phyloP scores from a whole-genome alignment of 2,329 filamentous ascomycete genomes.

The Stachybotrys echinatus region DNA sequence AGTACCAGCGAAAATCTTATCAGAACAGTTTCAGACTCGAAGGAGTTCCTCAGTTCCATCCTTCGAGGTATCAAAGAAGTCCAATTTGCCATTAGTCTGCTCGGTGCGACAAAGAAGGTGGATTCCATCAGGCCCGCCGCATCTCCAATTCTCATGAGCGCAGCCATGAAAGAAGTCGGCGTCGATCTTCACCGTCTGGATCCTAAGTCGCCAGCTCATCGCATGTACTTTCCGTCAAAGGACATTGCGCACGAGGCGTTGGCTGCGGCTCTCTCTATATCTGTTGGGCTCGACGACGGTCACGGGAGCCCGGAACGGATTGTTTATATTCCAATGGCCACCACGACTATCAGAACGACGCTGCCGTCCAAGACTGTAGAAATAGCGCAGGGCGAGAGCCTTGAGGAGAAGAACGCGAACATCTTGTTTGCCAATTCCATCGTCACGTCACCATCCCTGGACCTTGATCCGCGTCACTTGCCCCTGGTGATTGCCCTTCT shows the following conservation, averaged over 20 bases:
- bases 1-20: slow-evolving; percentile 64
- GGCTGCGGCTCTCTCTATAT: slow-evolving; percentile 85
- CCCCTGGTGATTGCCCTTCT: slow-evolving; percentile 77
- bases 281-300: slow-evolving; percentile 87
- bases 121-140: slow-evolving; percentile 61
- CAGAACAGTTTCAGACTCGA: slow-evolving; percentile 83
- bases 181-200: slow-evolving; percentile 90
- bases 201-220: slow-evolving; percentile 85
- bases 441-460: slow-evolving; percentile 89
- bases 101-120: slow-evolving; percentile 79
- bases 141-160: slow-evolving; percentile 72
- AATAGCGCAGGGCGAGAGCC: slow-evolving; percentile 63
- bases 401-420: slow-evolving; percentile 86
- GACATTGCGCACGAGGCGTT: slow-evolving; percentile 95
- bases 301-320: slow-evolving; percentile 79
- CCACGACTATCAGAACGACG: slow-evolving; percentile 89
- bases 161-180: slow-evolving; percentile 94
- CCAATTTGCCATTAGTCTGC: slow-evolving; percentile 88
- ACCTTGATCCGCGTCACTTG: slow-evolving; percentile 86
- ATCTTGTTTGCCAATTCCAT: slow-evolving; percentile 95
- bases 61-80: slow-evolving; percentile 92
- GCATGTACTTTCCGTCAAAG: slow-evolving; percentile 94
- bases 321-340: slow-evolving; percentile 94
- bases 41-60: slow-evolving; percentile 86
- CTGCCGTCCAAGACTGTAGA: slow-evolving; percentile 91